These are phyloP conservation scores for Orbilia oligospora DNA, from an alignment of 2,329 filamentous ascomycete species.

Conservation along the genomic window DNA sequence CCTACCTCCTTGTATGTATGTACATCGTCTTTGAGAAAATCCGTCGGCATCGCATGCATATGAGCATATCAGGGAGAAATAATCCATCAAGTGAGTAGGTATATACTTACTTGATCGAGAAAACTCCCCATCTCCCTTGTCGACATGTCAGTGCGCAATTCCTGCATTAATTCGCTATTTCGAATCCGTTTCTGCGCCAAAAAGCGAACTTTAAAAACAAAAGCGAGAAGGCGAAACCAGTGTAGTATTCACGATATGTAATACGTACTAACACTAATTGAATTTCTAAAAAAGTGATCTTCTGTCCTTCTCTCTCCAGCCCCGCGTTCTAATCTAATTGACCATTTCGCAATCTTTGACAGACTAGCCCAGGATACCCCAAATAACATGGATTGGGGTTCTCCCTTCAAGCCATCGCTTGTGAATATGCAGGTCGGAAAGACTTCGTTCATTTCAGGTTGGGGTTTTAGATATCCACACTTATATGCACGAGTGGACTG, in stretches of 20 bases:
- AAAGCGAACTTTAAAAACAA: slow-evolving; percentile 13
- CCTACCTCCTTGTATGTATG: no score
- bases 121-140: neutral
- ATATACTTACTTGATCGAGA: no score
- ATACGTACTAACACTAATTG: no score
- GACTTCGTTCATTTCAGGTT: slow-evolving; percentile 13
- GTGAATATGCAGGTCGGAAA: slow-evolving; percentile 34
- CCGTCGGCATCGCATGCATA: neutral
- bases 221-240: no score
- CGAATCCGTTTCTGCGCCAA: slow-evolving; percentile 2
- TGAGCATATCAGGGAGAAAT: neutral
- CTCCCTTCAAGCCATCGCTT: slow-evolving; percentile 9
- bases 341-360: neutral
- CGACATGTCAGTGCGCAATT: slow-evolving; percentile 27
- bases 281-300: no score
- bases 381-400: slow-evolving; percentile 1
- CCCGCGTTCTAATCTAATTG: slow-evolving; percentile 1
- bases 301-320: slow-evolving; percentile 1
- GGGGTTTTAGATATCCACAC: neutral
- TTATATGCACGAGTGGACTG: slow-evolving; percentile 28
- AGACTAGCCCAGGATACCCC: slow-evolving; percentile 23
- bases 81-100: neutral
- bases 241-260: no score
- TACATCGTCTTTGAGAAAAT: slow-evolving; percentile 3
- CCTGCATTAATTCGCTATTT: slow-evolving; percentile 5